Evolutionary conservation across 139 green algal genomes (phyloP), one percentile per base, ranked within the genome.

Genomic region (Eudorina sp.): DNA sequence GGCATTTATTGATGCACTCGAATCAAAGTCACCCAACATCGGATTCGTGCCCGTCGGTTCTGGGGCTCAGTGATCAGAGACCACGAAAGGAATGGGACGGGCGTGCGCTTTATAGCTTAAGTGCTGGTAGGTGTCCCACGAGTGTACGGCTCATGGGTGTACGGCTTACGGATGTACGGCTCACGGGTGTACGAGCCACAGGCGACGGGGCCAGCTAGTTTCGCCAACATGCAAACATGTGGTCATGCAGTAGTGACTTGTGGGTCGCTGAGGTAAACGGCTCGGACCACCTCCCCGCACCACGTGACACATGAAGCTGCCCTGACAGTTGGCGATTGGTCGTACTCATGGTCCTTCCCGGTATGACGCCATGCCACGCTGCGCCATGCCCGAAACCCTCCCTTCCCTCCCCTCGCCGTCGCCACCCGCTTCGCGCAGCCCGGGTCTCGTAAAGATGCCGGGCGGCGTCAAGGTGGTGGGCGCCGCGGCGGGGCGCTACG

Each of bases 401-500:
- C 51, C 51, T 58, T 25, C 51, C 13, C 51, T 58, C 16, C 51
- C 51, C 51, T 25, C 16, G 51, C 16, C 51, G 51, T 13, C 13
- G 13, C 13, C 13, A 13, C 51, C 13, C 16, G 51, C 16, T 58
- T 58, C 34, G 3, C 45, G 45, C 43, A 62, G 29, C 18, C 85
- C 88, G 43, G 62, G 62, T 25, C 82, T 31, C 9, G 74, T 81
- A 40, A 11, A 31, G 41, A 46, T 58, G 27, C 78, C 83, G 34
- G 43, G 23, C 19, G 76, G 43, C 3, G 79, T 70, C 38, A 46
- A 4, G 16, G 85, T 93, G 16, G 88, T 93, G 25, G 89, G 58
- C 19, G 88, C 78, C 16, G 80, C 88, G 4, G 88, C 93, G 13
- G 93, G 92, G 0, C 89, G 93, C 31, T 96, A 96, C 90, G 90